These are phyloP conservation scores for Phoma sp. DNA, from an alignment of 2,329 filamentous ascomycete species.

Conservation along the genomic window DNA sequence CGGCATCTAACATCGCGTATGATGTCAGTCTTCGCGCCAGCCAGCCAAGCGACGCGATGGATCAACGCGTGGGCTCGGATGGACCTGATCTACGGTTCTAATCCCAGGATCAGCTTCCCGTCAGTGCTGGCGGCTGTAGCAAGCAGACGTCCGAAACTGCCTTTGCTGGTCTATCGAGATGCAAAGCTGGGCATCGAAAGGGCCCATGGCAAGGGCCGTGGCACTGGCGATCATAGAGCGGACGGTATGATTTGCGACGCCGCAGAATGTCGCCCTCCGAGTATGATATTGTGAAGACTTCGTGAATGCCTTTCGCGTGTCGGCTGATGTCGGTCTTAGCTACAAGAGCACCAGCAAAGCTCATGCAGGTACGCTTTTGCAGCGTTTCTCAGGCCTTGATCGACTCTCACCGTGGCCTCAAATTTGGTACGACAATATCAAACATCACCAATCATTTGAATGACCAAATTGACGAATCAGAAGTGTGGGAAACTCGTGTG, in stretches of 20 bases:
- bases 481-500: neutral
- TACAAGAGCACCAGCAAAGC: neutral
- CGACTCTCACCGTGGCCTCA: neutral
- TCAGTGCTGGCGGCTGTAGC: neutral
- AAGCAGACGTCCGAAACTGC: neutral
- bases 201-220: neutral
- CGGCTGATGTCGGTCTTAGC: neutral
- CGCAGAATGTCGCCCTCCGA: neutral
- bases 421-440: neutral
- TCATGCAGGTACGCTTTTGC: slow-evolving; percentile 8
- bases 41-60: slow-evolving; percentile 3
- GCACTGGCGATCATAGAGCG: neutral
- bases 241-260: neutral
- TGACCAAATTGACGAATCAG: neutral
- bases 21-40: slow-evolving; percentile 11
- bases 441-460: neutral
- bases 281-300: neutral
- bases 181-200: neutral
- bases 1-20: slow-evolving; percentile 6
- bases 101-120: neutral
- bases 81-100: neutral
- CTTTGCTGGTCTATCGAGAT: neutral
- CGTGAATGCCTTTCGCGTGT: neutral
- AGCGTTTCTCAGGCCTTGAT: neutral
- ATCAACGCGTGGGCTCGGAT: slow-evolving; percentile 1